A percentile compares a stretch with the other conserved stretches of the same genome.
Conservation (phyloP, 164 flowering plant genomes). For the Berberis thunbergii region DNA sequence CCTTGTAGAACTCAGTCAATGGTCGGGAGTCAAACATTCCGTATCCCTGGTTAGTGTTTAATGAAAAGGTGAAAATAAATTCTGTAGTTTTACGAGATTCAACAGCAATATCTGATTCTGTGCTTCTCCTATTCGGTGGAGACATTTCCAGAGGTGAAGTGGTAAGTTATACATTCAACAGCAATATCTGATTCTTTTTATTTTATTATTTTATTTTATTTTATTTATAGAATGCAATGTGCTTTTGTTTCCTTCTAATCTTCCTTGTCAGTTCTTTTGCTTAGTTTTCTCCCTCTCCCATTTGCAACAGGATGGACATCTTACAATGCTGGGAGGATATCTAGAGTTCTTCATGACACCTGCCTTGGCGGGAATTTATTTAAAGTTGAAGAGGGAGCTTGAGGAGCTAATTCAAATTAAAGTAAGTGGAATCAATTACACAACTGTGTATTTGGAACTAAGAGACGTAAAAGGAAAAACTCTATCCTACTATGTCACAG, state of each 20-base stretch:
- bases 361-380: conserved; percentile 45
- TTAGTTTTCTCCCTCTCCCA: not conserved
- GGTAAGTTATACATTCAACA: conserved; percentile 29
- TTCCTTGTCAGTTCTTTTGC: not conserved
- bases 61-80: conserved; percentile 90
- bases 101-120: conserved; percentile 83
- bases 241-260: not conserved
- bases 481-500: not conserved
- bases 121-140: conserved; percentile 87
- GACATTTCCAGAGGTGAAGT: conserved; percentile 45
- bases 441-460: not conserved
- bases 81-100: conserved; percentile 86
- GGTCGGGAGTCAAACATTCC: conserved; percentile 66
- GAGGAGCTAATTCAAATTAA: conserved; percentile 69
- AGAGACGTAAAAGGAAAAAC: not conserved
- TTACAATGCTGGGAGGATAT: conserved; percentile 87
- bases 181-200: not conserved
- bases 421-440: conserved; percentile 31
- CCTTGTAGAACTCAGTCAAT: conserved; percentile 73
- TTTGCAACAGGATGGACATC: conserved; percentile 62
- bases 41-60: conserved; percentile 95
- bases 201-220: not conserved
- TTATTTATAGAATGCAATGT: not conserved
- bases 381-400: conserved; percentile 52
- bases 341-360: conserved; percentile 89